phyloP scores from a whole-genome alignment of 495 filamentous ascomycete species.

The Xylaria nigripes region DNA sequence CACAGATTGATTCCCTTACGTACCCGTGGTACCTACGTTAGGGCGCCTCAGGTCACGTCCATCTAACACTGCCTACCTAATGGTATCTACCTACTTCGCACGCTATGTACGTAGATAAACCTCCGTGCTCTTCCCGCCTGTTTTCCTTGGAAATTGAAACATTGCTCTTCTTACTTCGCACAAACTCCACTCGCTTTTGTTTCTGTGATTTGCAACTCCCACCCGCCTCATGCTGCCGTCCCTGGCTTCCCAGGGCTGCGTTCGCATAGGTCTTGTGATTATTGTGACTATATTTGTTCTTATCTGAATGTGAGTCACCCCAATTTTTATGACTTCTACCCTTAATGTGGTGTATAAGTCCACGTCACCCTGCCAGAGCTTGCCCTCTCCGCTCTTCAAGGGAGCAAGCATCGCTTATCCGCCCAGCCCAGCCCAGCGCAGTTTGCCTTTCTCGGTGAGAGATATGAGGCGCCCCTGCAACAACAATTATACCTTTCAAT shows the following conservation, averaged over 20 bases:
- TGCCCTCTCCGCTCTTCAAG: not conserved
- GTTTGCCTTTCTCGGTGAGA: not conserved
- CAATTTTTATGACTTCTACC: not conserved
- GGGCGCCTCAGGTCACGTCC: too few relatives aligned
- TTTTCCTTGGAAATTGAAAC: slow-evolving; percentile 27
- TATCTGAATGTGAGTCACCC: slow-evolving; percentile 24
- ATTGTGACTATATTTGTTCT: slow-evolving; percentile 30
- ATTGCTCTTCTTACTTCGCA: slow-evolving; percentile 29
- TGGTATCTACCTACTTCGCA: not conserved
- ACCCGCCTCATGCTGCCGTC: slow-evolving; percentile 22
- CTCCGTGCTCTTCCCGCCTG: slow-evolving; percentile 22
- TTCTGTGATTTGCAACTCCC: slow-evolving; percentile 17
- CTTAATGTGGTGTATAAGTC: not conserved
- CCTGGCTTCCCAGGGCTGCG: slow-evolving; percentile 36
- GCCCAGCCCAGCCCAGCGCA: not conserved
- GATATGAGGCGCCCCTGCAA: not conserved
- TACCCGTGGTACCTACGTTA: too few relatives aligned
- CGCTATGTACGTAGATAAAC: not conserved
- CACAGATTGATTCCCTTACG: too few relatives aligned
- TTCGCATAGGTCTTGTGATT: slow-evolving; percentile 26
- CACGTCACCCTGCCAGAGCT: not conserved
- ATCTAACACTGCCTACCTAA: not conserved
- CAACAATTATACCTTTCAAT: not conserved
- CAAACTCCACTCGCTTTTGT: slow-evolving; percentile 32
- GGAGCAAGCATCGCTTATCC: not conserved